Percentiles rank a stretch among this genome's conserved stretches.
Conservation (phyloP, 495 filamentous ascomycete species). For the Pseudotulostoma volvatum region DNA sequence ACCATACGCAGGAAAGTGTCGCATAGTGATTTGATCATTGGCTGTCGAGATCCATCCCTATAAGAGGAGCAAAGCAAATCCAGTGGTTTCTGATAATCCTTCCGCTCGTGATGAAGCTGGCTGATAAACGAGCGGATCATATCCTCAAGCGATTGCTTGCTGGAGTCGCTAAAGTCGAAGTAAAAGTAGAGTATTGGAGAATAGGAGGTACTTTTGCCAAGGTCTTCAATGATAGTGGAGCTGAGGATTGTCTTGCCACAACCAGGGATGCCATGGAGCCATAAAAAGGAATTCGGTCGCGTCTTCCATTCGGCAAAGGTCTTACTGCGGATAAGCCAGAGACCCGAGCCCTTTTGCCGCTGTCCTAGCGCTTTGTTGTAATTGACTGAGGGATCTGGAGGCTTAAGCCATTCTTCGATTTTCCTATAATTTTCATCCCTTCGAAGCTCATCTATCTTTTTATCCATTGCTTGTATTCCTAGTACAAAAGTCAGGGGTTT, state of each 20-base stretch:
- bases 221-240: conserved; percentile 11
- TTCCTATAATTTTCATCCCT: no score
- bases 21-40: not conserved
- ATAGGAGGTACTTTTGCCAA: not conserved
- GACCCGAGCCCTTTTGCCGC: not conserved
- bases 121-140: conserved; percentile 11
- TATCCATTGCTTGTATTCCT: no score
- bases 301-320: conserved; percentile 6
- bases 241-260: conserved; percentile 18
- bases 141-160: conserved; percentile 5
- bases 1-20: not conserved
- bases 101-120: conserved; percentile 6
- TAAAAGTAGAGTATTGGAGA: conserved; percentile 14
- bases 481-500: no score
- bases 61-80: conserved; percentile 2
- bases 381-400: not conserved
- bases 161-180: conserved; percentile 15
- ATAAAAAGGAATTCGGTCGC: conserved; percentile 8
- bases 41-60: conserved; percentile 3
- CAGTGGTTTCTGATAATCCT: not conserved
- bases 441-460: no score
- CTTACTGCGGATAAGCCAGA: conserved; percentile 4
- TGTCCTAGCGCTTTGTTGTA: not conserved
- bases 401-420: not conserved
- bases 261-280: conserved; percentile 19